Percentiles rank a stretch among this genome's conserved stretches.
phyloP scores from a whole-genome alignment of 768 basidiomycete genomes.

The Lentinula sp. region DNA sequence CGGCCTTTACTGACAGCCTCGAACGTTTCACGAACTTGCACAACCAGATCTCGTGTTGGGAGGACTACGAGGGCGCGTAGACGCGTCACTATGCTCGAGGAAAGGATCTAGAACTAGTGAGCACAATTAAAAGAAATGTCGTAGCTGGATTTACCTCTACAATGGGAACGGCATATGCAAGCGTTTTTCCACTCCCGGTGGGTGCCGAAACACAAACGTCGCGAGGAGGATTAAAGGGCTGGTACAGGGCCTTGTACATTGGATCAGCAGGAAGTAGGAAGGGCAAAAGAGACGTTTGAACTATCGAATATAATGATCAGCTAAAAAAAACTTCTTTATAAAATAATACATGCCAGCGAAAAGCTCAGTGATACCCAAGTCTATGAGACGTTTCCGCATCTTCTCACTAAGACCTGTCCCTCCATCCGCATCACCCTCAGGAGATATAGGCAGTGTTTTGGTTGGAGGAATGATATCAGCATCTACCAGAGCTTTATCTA shows the following conservation, averaged over 20 bases:
- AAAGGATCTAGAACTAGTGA: constrained; percentile 47
- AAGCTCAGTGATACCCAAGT: constrained; percentile 77
- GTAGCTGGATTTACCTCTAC: constrained; percentile 52
- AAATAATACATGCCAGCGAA: constrained; percentile 67
- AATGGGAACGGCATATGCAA: constrained; percentile 93
- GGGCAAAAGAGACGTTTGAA: constrained; percentile 85
- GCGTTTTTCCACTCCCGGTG: constrained; percentile 95
- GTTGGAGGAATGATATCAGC: constrained; percentile 66
- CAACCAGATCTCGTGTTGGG: constrained; percentile 90
- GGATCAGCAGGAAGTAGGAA: constrained; percentile 54
- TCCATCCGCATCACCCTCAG: constrained; percentile 25
- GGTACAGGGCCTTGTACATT: constrained; percentile 45
- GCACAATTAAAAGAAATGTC: neutral
- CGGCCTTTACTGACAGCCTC: constrained; percentile 81
- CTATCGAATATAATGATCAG: constrained; percentile 30
- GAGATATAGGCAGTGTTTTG: constrained; percentile 35
- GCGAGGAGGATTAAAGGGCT: constrained; percentile 56
- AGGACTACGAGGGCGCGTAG: constrained; percentile 85
- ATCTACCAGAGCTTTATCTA: constrained; percentile 65
- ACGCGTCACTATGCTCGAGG: constrained; percentile 69
- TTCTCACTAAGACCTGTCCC: constrained; percentile 50
- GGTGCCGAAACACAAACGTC: constrained; percentile 96
- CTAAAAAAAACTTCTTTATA: neutral
- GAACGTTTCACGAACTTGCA: constrained; percentile 89
- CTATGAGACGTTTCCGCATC: constrained; percentile 56